These are phyloP conservation scores for Zopfochytrium polystomum DNA, from an alignment of 371 early-diverging fungal species.

Conservation along the genomic window DNA sequence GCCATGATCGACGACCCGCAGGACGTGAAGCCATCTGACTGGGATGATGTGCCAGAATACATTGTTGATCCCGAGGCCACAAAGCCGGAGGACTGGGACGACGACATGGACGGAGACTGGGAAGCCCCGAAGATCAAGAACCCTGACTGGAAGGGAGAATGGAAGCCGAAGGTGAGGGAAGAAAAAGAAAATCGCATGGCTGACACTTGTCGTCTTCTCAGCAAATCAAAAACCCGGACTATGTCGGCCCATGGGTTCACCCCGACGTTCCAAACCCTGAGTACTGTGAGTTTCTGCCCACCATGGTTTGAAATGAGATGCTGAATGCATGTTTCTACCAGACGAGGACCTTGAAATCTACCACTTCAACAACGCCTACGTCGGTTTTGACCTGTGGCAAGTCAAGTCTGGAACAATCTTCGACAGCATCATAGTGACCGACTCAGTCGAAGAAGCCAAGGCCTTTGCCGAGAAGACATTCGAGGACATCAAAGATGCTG, in stretches of 20 bases:
- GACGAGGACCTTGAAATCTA: constrained; percentile 32
- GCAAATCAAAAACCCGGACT: constrained; percentile 44
- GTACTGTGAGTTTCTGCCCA: constrained; percentile 19
- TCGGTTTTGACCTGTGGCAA: constrained; percentile 52
- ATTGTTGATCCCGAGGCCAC: constrained; percentile 82
- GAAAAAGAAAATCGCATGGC: neutral
- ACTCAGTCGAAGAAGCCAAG: constrained; percentile 43
- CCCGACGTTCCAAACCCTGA: constrained; percentile 43
- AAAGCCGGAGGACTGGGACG: constrained; percentile 90
- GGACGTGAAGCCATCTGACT: constrained; percentile 85
- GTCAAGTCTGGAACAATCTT: constrained; percentile 44
- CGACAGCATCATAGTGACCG: constrained; percentile 48
- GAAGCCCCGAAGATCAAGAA: constrained; percentile 75
- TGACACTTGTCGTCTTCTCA: constrained; percentile 12
- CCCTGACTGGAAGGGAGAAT: constrained; percentile 72
- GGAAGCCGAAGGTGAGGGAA: constrained; percentile 33
- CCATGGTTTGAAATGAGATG: neutral
- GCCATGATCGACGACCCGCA: constrained; percentile 82
- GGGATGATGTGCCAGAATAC: constrained; percentile 46
- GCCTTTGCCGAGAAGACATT: constrained; percentile 33
- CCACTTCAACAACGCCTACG: constrained; percentile 32
- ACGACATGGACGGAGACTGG: constrained; percentile 73
- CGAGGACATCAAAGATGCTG: constrained; percentile 18
- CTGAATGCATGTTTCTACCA: neutral
- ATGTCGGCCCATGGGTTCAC: constrained; percentile 44